These are phyloP conservation scores for Pseudogymnoascus sp. DNA, from an alignment of 2,329 filamentous ascomycete genomes.

Conservation along the genomic window DNA sequence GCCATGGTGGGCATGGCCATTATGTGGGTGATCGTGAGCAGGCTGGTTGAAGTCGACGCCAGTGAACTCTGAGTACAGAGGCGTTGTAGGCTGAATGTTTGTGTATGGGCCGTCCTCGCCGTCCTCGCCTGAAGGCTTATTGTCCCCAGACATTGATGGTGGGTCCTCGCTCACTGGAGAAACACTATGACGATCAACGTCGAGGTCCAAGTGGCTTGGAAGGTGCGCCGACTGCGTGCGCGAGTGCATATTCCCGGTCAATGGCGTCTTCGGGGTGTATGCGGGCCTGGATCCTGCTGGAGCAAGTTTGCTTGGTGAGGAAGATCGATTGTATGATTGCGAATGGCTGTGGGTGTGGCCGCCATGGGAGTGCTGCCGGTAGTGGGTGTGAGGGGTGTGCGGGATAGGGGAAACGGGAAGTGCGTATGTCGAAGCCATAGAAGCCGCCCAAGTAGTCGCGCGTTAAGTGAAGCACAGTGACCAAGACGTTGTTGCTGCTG, in stretches of 20 bases:
- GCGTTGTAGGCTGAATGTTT: not conserved
- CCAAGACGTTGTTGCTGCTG: not conserved
- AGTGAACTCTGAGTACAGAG: constrained; percentile 1
- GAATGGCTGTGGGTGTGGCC: constrained; percentile 12
- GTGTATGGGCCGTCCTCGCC: not conserved
- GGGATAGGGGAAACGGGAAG: constrained; percentile 27
- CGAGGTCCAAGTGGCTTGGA: not conserved
- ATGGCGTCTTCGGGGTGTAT: not conserved
- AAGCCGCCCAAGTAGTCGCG: not conserved
- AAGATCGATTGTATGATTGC: constrained; percentile 18
- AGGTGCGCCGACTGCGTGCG: constrained; percentile 8
- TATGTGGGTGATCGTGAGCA: constrained; percentile 2
- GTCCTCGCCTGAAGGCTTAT: not conserved
- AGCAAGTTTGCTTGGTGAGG: constrained; percentile 11
- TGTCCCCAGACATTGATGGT: not conserved
- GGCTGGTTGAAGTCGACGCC: not conserved
- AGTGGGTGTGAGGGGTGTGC: constrained; percentile 18
- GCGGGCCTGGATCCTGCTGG: not conserved
- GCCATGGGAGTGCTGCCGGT: constrained; percentile 14
- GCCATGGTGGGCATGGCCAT: constrained; percentile 18
- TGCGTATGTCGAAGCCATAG: constrained; percentile 29
- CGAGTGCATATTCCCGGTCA: constrained; percentile 1
- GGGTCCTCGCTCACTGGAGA: not conserved
- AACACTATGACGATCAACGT: not conserved
- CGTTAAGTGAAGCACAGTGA: not conserved